These are phyloP conservation scores for Bretschneidera sinensis DNA, from an alignment of 345 rosid species.

Conservation along the genomic window DNA sequence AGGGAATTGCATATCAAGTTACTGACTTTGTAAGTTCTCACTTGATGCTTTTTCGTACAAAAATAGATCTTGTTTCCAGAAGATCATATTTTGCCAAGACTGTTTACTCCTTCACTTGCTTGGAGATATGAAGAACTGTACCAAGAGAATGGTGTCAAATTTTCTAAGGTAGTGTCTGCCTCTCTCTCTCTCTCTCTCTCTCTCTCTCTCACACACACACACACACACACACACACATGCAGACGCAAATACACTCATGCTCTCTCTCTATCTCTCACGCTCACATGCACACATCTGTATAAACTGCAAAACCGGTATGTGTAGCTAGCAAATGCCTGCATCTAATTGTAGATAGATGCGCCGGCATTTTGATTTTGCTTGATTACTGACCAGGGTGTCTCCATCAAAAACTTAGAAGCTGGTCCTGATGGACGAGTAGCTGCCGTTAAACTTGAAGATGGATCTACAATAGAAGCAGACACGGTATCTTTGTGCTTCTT, in stretches of 20 bases:
- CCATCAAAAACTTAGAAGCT: conserved; percentile 71
- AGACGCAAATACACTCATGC: too few relatives aligned
- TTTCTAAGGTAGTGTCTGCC: conserved; percentile 50
- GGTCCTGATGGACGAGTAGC: conserved; percentile 73
- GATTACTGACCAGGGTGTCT: conserved; percentile 51
- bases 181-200: conserved; percentile 3
- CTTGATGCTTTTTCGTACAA: conserved; percentile 11
- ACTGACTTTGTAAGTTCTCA: not conserved
- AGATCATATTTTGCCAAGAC: conserved; percentile 76
- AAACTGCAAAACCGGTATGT: not conserved
- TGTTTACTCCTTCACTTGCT: conserved; percentile 92
- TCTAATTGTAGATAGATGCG: not conserved
- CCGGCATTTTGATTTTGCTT: conserved; percentile 11
- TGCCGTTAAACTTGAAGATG: conserved; percentile 78
- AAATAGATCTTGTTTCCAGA: conserved; percentile 78
- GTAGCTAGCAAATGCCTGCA: conserved; percentile 3
- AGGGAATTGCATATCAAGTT: not conserved
- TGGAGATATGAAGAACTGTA: conserved; percentile 76
- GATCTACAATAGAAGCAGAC: conserved; percentile 80
- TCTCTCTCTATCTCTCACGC: too few relatives aligned
- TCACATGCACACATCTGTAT: not conserved
- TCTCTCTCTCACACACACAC: conserved; percentile 1
- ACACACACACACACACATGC: not conserved
- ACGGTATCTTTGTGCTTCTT: conserved; percentile 35
- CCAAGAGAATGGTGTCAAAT: conserved; percentile 74